Evolutionary conservation across 2,329 filamentous ascomycete species (phyloP), one percentile per base, ranked within the genome.

Genomic region (Apiospora kogelbergensis): DNA sequence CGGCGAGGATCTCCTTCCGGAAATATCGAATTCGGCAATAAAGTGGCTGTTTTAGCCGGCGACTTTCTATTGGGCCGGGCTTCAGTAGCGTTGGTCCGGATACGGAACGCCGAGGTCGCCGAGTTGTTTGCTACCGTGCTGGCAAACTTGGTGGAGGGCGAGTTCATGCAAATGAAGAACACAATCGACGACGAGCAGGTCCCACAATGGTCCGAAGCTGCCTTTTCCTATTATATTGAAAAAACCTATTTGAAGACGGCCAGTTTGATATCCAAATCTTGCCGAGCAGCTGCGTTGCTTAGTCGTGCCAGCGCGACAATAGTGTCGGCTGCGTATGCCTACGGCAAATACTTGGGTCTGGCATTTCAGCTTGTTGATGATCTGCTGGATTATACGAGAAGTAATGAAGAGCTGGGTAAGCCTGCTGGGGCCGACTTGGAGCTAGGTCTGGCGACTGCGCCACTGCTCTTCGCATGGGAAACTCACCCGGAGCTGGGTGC

Each of bases 111-210:
- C 60, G 96, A 99, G 81, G 96, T 99, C 2, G 94, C 94, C 9
- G 96, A 99, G 83, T 87, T 99, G 9, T 84, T 99, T 40, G 94
- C 96, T 4, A 98, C 95, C 0, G 96, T 98, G 53, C 98, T 99
- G 74, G 95, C 96, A 57, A 99, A 99, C 79, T 85, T 99, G 33
- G 95, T 99, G 24, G 96, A 99, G 83, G 96, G 96, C 78, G 96
- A 99, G 81, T 98, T 99, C 84, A 99, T 99, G 96, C 96, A 99
- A 84, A 85, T 99, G 75, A 97, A 97, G 84, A 99, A 99, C 81
- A 98, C 96, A 1, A 93, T 93, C 63, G 86, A 89, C 73, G 95
- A 98, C 78, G 95, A 98, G 84, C 86, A 88, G 72, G 91, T 93
- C 74, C 95, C 95, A 0, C 84, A 87, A 11, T 98, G 93, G 88